Conservation (phyloP, 2,329 filamentous ascomycete species). For the Colletotrichum tofieldiae region DNA sequence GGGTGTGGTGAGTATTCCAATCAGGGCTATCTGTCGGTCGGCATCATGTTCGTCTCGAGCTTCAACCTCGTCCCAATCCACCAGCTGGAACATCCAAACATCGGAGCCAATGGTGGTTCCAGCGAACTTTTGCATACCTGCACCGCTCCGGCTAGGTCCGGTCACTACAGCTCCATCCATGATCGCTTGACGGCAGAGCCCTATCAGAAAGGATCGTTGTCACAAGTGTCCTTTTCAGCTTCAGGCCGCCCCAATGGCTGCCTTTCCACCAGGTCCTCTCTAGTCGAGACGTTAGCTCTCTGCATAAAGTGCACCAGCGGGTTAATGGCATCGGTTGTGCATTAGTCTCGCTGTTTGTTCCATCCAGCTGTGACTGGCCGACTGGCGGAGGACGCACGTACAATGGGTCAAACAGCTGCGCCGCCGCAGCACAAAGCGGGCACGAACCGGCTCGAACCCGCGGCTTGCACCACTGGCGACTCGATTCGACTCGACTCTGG, state of each 20-base stretch:
- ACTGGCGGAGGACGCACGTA: conserved; percentile 25
- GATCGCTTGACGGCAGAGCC: conserved; percentile 8
- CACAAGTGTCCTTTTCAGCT: conserved; percentile 16
- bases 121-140: neutral
- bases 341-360: conserved; percentile 34
- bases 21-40: neutral
- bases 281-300: conserved; percentile 41
- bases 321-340: conserved; percentile 28
- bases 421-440: conserved; percentile 41
- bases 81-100: neutral
- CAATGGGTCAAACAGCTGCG: conserved; percentile 38
- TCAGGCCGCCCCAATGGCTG: conserved; percentile 4
- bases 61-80: neutral
- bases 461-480: conserved; percentile 33
- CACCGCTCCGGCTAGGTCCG: neutral
- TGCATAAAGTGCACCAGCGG: conserved; percentile 40
- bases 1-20: conserved; percentile 3
- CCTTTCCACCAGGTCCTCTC: conserved; percentile 23
- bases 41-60: conserved; percentile 12
- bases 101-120: conserved; percentile 1
- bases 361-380: conserved; percentile 33
- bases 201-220: neutral
- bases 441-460: conserved; percentile 36
- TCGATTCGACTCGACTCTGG: conserved; percentile 30
- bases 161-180: neutral